Conservation (phyloP, 164 flowering plant species). For the Umbellularia californica region DNA sequence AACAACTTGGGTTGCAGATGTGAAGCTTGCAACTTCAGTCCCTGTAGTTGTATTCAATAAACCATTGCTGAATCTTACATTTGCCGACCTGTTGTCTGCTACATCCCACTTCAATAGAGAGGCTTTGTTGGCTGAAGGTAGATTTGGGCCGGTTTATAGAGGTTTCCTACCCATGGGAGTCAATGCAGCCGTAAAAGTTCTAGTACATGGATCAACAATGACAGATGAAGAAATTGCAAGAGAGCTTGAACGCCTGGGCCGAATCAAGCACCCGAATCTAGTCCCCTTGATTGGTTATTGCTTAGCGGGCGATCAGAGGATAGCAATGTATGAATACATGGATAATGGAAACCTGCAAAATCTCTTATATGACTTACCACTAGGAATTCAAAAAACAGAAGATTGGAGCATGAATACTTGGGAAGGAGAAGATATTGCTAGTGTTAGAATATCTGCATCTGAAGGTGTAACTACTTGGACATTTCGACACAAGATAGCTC, state of each 20-base stretch:
- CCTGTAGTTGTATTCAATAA: constrained; percentile 80
- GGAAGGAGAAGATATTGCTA: constrained; percentile 57
- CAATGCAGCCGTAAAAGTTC: constrained; percentile 83
- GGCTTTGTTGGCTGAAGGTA: constrained; percentile 73
- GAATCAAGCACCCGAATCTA: constrained; percentile 84
- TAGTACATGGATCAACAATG: constrained; percentile 71
- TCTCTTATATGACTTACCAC: constrained; percentile 73
- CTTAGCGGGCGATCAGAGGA: constrained; percentile 80
- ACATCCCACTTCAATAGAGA: constrained; percentile 78
- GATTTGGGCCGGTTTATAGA: constrained; percentile 84
- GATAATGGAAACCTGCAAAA: constrained; percentile 84
- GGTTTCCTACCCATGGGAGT: constrained; percentile 77
- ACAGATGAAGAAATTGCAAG: constrained; percentile 77
- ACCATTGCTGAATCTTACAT: constrained; percentile 77
- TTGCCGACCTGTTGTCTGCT: constrained; percentile 79
- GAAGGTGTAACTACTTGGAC: constrained; percentile 62
- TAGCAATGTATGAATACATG: constrained; percentile 84
- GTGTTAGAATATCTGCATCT: constrained; percentile 41
- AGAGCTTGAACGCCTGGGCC: constrained; percentile 69
- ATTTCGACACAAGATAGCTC: constrained; percentile 70
- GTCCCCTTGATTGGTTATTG: constrained; percentile 83
- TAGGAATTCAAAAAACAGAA: constrained; percentile 49
- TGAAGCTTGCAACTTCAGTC: constrained; percentile 68
- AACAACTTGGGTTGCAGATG: constrained; percentile 85
- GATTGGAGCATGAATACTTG: constrained; percentile 87